A percentile compares a stretch with the other conserved stretches of the same genome.
Evolutionary conservation across 257 asterid species (phyloP).

Genomic region (Paulownia fortunei): DNA sequence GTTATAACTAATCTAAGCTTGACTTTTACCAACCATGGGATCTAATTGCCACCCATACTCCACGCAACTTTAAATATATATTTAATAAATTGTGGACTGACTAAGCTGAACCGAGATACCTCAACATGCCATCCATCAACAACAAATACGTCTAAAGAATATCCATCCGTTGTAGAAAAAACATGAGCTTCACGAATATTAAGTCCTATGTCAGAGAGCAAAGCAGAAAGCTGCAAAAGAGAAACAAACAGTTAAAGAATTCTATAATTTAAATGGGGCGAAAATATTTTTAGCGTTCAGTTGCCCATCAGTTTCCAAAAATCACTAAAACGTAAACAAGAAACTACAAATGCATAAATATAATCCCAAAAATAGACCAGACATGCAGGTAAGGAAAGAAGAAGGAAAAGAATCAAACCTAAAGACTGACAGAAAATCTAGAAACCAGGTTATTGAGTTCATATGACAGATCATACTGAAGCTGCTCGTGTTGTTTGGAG

Average conservation of each 20-base stretch:
- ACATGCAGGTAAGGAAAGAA: background rate
- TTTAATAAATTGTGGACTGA: constrained; percentile 12
- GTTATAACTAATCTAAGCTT: background rate
- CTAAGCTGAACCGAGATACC: constrained; percentile 49
- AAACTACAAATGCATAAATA: background rate
- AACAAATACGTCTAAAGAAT: constrained; percentile 72
- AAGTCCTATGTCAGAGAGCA: constrained; percentile 79
- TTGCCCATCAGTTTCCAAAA: too few relatives aligned
- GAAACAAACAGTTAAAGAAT: constrained; percentile 3
- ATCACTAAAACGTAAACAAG: too few relatives aligned
- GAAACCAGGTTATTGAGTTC: background rate
- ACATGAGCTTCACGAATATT: constrained; percentile 90
- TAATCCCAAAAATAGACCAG: background rate
- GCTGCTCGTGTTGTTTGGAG: background rate
- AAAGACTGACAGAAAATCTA: background rate
- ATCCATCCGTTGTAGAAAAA: constrained; percentile 75
- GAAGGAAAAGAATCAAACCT: background rate
- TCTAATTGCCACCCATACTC: background rate
- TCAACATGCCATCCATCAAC: constrained; percentile 81
- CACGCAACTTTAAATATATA: too few relatives aligned
- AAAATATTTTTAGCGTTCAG: background rate
- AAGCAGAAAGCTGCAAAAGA: constrained; percentile 68
- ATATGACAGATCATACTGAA: background rate
- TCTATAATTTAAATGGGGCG: background rate
- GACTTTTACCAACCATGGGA: background rate